Conservation (phyloP, 2,329 filamentous ascomycete genomes). For the Polytolypa hystricis region DNA sequence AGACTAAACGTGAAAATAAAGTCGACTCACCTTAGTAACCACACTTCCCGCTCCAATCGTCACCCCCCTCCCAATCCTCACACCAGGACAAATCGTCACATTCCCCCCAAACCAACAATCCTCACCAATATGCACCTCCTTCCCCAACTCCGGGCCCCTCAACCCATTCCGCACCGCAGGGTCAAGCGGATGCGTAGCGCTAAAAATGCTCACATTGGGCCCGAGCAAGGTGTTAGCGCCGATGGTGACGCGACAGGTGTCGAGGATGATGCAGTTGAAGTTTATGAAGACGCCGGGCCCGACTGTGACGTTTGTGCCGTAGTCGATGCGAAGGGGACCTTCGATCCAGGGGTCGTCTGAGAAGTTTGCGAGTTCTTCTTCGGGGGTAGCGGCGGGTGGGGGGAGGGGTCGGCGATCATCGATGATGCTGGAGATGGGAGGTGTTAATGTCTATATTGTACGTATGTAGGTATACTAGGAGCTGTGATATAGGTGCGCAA, state of each 20-base stretch:
- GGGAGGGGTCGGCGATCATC: conserved; percentile 54
- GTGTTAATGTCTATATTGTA: no score
- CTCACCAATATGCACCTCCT: conserved; percentile 62
- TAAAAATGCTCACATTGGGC: conserved; percentile 66
- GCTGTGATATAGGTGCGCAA: no score
- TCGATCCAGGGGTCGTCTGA: conserved; percentile 58
- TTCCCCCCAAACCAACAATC: conserved; percentile 74
- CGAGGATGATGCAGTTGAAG: conserved; percentile 62
- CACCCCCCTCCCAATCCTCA: conserved; percentile 63
- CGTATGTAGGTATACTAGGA: no score
- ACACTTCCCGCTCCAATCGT: conserved; percentile 73
- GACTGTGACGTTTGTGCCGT: conserved; percentile 62
- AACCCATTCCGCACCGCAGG: conserved; percentile 62
- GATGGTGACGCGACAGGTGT: conserved; percentile 63
- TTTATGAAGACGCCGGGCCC: conserved; percentile 66
- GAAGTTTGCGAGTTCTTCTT: conserved; percentile 56
- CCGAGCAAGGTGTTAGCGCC: conserved; percentile 69
- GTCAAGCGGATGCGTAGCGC: conserved; percentile 66
- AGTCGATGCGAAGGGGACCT: conserved; percentile 60
- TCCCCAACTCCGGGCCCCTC: conserved; percentile 62
- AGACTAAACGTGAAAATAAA: no score
- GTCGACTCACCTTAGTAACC: conserved; percentile 56
- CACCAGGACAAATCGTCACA: conserved; percentile 59
- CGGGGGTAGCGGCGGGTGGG: conserved; percentile 42
- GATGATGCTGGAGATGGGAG: conserved; percentile 42